Conservation (phyloP, 768 basidiomycete species). For the Psilocybe sp. region DNA sequence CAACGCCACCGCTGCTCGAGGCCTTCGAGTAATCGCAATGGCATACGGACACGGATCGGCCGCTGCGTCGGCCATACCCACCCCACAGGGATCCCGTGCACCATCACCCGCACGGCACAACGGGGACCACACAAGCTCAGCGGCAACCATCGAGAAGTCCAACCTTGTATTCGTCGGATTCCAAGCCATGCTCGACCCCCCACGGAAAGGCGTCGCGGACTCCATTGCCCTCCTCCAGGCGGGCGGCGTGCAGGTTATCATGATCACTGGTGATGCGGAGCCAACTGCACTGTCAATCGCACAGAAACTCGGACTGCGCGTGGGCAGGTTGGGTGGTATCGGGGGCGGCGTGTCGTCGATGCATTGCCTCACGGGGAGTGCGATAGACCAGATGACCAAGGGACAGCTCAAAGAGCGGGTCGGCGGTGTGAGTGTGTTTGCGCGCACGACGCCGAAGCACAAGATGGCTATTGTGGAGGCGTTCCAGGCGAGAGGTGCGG, state of each 20-base stretch:
- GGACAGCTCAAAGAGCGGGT: constrained; percentile 81
- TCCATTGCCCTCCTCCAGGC: constrained; percentile 77
- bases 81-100: constrained; percentile 10
- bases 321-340: constrained; percentile 59
- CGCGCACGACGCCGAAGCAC: constrained; percentile 92
- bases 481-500: constrained; percentile 82
- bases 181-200: constrained; percentile 94
- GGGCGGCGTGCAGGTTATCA: constrained; percentile 93
- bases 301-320: constrained; percentile 74
- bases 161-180: constrained; percentile 90
- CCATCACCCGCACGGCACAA: constrained; percentile 26
- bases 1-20: constrained; percentile 65
- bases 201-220: constrained; percentile 89
- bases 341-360: constrained; percentile 38
- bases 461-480: constrained; percentile 98
- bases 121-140: constrained; percentile 23
- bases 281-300: constrained; percentile 89
- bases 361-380: constrained; percentile 75
- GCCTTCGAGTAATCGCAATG: constrained; percentile 88
- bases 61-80: constrained; percentile 27
- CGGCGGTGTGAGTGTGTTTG: constrained; percentile 83
- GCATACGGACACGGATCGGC: constrained; percentile 78
- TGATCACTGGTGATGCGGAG: constrained; percentile 97
- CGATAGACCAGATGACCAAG: constrained; percentile 82
- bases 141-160: constrained; percentile 28